phyloP scores from a whole-genome alignment of 176 grass and related monocot species.

The Juncus effusus region DNA sequence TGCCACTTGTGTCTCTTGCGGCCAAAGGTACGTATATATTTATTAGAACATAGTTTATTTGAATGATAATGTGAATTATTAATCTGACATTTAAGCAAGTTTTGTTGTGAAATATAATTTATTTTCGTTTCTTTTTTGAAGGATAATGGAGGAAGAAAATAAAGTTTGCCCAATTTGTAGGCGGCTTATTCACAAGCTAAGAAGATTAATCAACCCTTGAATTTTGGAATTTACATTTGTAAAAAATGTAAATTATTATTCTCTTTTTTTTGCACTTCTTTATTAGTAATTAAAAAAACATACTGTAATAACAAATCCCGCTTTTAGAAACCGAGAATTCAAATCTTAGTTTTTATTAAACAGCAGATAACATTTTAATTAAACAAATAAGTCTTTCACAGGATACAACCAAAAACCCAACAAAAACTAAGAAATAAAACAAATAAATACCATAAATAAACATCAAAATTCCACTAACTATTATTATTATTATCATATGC shows the following conservation, averaged over 20 bases:
- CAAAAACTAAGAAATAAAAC: neutral
- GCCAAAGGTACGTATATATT: constrained; percentile 29
- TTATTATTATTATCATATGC: constrained; percentile 49
- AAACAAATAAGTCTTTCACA: neutral
- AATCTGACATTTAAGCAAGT: neutral
- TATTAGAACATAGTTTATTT: neutral
- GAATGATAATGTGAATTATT: neutral
- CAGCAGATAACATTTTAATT: too few relatives aligned
- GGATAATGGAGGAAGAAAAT: constrained; percentile 35
- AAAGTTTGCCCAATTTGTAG: constrained; percentile 38
- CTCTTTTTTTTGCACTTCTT: too few relatives aligned
- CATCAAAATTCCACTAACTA: constrained; percentile 1
- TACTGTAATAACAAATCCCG: too few relatives aligned
- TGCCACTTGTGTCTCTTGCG: constrained; percentile 32
- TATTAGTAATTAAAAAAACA: too few relatives aligned
- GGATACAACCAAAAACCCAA: neutral
- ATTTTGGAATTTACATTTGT: too few relatives aligned
- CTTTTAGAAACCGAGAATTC: too few relatives aligned
- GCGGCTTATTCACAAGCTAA: constrained; percentile 33
- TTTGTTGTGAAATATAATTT: too few relatives aligned
- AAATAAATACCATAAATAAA: neutral
- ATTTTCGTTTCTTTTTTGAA: neutral
- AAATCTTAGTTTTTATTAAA: too few relatives aligned
- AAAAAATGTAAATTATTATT: too few relatives aligned
- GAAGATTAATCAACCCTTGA: constrained; percentile 15